Conservation (phyloP, 345 rosid genomes). For the Citrus maxima region DNA sequence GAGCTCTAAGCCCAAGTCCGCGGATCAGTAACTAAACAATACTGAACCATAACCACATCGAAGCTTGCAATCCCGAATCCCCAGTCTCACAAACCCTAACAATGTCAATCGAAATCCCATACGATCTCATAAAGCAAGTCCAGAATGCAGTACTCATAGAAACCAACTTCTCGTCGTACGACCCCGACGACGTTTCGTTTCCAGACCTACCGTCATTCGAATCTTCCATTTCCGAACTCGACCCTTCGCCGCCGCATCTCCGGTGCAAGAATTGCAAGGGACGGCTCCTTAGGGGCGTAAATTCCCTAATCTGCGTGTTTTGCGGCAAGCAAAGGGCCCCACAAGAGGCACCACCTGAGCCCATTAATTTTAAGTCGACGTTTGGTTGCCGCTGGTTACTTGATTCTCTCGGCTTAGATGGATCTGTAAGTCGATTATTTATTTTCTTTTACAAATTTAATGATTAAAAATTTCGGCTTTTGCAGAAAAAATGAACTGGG, state of each 20-base stretch:
- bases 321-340: slow-evolving; percentile 53
- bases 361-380: slow-evolving; percentile 63
- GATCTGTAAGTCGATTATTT: slow-evolving; percentile 52
- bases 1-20: background rate
- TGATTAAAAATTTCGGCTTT: background rate
- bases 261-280: slow-evolving; percentile 75
- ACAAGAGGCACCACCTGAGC: slow-evolving; percentile 45
- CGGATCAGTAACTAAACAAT: background rate
- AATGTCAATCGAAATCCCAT: slow-evolving; percentile 61
- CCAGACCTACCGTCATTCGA: slow-evolving; percentile 38
- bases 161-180: slow-evolving; percentile 51
- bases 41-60: background rate
- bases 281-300: slow-evolving; percentile 52
- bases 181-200: slow-evolving; percentile 39
- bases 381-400: slow-evolving; percentile 67
- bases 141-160: slow-evolving; percentile 62
- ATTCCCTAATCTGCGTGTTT: slow-evolving; percentile 71
- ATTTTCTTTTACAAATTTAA: background rate
- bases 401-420: slow-evolving; percentile 59
- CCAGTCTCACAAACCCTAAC: slow-evolving; percentile 9
- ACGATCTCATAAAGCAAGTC: slow-evolving; percentile 50
- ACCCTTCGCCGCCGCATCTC: slow-evolving; percentile 58
- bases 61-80: background rate
- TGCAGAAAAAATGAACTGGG: background rate
- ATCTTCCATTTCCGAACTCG: slow-evolving; percentile 46